Base-by-base conservation (phyloP, 257 asterid species). In the Primulina tabacum region DNA sequence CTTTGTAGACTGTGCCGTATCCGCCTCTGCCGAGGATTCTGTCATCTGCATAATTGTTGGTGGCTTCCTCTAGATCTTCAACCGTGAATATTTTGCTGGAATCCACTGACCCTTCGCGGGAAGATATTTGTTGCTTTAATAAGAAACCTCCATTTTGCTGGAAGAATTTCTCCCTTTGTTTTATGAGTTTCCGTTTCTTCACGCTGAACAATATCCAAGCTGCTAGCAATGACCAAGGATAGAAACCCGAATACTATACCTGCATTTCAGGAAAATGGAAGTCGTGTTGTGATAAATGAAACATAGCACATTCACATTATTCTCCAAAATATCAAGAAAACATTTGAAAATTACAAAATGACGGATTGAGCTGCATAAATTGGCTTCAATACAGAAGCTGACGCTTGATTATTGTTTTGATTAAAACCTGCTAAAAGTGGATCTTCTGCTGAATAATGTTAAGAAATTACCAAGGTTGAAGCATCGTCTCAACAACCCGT, bases 1-100 rank as follows among this genome's bases (percentile, higher is more conserved):
- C 96, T 75, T 81, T 83, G 72, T 91, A 91, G 5, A 91, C 96
- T 1, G 81, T 83, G 8, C 96, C 93, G 70, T 84, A 81, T 14
- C 96, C 97, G 6, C 97, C 97, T 38, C 77, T 70, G 10, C 95
- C 97, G 4, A 91, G 90, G 72, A 89, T 83, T 2, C 83, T 56
- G 0, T 87, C 90, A 0, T 81, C 85, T 0, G 96, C 79, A 40
- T 89, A 91, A 32, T 75, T 80, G 50, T 87, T 71, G 8, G 92
- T 87, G 4, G 92, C 92, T 71, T 68, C 85, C 53, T 72, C 78
- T 1, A 91, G 77, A 78, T 91, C 92, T 8, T 81, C 83, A 0
- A 88, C 85, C 0, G 95, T 89, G 75, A 84, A 89, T 29, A 88
- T 63, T 57, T 84, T 90, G 1, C 83, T 78, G 7, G 92, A 80